Base-by-base conservation (phyloP, 495 filamentous ascomycete genomes). In the Emericellopsis terricola region DNA sequence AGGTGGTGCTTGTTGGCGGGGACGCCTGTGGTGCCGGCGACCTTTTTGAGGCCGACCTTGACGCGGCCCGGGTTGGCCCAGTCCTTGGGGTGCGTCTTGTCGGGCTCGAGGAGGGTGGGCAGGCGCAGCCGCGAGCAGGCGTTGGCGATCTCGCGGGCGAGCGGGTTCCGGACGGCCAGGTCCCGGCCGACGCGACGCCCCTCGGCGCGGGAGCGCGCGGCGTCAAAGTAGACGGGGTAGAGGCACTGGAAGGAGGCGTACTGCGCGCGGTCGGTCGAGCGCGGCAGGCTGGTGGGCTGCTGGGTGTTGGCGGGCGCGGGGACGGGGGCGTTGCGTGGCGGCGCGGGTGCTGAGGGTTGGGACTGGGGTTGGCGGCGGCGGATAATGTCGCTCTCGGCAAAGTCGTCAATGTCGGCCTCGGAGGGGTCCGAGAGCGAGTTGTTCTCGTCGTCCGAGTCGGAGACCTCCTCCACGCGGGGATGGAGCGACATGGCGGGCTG, bases 61-160 rank as follows among this genome's bases (percentile, higher is more conserved):
- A 97, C 84, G 18, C 89, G 65, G 0, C 89, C 89, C 9, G 89
- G 89, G 57, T 97, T 97, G 21, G 76, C 78, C 89, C 89, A 97
- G 57, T 97, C 89, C 56, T 86, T 85, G 0, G 89, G 89, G 59
- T 97, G 89, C 29, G 74, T 62, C 58, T 93, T 94, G 44, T 76
- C 78, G 1, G 86, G 84, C 53, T 97, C 89, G 51, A 94, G 76
- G 4, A 85, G 77, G 19, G 76, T 73, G 19, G 71, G 66, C 38
- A 94, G 53, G 4, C 78, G 73, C 28, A 94, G 60, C 38, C 55
- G 55, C 14, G 75, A 72, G 45, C 78, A 81, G 1, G 87, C 89
- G 40, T 84, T 74, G 20, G 82, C 81, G 49, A 97, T 86, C 42
- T 87, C 83, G 35, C 82, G 64, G 5, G 89, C 89, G 13, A 97